Evolutionary conservation across 192 early-diverging fungal genomes (phyloP).

Genomic region (Umbelopsis ramanniana): DNA sequence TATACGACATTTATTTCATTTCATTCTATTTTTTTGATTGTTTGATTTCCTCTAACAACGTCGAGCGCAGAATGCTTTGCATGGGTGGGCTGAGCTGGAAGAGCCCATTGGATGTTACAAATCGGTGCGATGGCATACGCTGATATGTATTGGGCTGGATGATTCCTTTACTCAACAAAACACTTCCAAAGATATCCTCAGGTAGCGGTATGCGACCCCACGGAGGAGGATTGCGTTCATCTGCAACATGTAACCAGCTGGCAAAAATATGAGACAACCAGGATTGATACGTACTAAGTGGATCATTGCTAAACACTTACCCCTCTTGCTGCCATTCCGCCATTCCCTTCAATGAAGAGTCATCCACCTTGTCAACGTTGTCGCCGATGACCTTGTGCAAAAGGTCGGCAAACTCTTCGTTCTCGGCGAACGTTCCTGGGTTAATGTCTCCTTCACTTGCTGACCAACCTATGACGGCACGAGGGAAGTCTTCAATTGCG

Average conservation of each 20-base stretch:
- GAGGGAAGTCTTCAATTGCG: constrained; percentile 23
- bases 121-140: constrained; percentile 62
- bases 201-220: constrained; percentile 57
- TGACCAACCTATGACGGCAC: constrained; percentile 39
- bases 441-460: constrained; percentile 25
- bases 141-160: constrained; percentile 55
- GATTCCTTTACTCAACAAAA: constrained; percentile 51
- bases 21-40: not conserved
- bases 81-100: constrained; percentile 57
- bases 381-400: constrained; percentile 30
- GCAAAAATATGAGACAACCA: not conserved
- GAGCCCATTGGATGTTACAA: constrained; percentile 54
- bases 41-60: constrained; percentile 19
- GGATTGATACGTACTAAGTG: not conserved
- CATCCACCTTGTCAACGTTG: constrained; percentile 36
- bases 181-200: constrained; percentile 67
- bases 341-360: constrained; percentile 36
- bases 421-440: constrained; percentile 34
- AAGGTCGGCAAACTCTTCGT: constrained; percentile 35
- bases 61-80: constrained; percentile 38
- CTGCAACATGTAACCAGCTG: constrained; percentile 45
- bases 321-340: constrained; percentile 47
- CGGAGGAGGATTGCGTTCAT: constrained; percentile 45
- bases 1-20: not conserved
- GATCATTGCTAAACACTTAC: constrained; percentile 19